Conservation (phyloP, 345 rosid genomes). For the Eucalyptus pauciflora region DNA sequence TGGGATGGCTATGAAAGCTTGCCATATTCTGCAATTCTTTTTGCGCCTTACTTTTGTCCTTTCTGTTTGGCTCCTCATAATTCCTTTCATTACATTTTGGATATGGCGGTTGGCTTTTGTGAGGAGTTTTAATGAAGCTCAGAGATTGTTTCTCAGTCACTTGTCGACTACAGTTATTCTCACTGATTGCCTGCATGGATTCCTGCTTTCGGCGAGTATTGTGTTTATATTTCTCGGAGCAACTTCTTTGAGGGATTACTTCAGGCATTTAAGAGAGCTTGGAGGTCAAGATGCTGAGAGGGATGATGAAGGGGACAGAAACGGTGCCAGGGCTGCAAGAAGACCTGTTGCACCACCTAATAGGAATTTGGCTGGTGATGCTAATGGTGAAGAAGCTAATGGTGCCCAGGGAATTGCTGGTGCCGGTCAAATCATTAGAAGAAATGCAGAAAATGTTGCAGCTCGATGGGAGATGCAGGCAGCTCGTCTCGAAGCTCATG, state of each 20-base stretch:
- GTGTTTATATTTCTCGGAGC: constrained; percentile 96
- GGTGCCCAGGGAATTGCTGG: constrained; percentile 75
- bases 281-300: constrained; percentile 95
- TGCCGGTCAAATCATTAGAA: constrained; percentile 59
- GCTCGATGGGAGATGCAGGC: constrained; percentile 99
- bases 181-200: constrained; percentile 97
- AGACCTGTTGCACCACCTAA: constrained; percentile 62
- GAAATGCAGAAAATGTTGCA: constrained; percentile 96
- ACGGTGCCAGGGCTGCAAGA: constrained; percentile 83
- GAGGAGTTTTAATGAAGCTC: constrained; percentile 92
- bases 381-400: constrained; percentile 71
- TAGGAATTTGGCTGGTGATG: constrained; percentile 73
- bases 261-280: constrained; percentile 86
- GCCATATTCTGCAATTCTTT: constrained; percentile 86
- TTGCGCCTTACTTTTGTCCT: constrained; percentile 90
- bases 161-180: constrained; percentile 74
- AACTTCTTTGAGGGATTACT: constrained; percentile 91
- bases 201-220: constrained; percentile 94
- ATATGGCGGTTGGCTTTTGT: constrained; percentile 93
- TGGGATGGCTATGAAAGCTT: constrained; percentile 96
- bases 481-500: constrained; percentile 98
- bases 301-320: constrained; percentile 90
- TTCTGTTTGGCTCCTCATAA: constrained; percentile 90
- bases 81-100: constrained; percentile 96
- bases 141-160: constrained; percentile 87